Conservation (phyloP, 805 yeast species). For the Zygosaccharomyces kombuchaensis region DNA sequence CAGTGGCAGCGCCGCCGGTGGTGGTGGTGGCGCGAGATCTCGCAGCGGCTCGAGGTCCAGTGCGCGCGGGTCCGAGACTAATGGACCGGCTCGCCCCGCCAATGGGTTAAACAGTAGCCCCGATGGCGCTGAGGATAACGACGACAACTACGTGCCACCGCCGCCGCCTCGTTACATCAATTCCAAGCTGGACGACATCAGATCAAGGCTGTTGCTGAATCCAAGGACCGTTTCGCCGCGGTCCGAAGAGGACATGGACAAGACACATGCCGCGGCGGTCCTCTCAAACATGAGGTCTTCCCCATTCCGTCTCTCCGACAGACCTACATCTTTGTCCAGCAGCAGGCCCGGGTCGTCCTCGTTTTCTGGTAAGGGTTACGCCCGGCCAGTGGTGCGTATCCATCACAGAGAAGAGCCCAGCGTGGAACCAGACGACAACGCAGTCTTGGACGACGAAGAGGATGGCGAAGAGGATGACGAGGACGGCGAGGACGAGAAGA, state of each 20-base stretch:
- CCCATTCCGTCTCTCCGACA: constrained; percentile 26
- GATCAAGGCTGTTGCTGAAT: constrained; percentile 27
- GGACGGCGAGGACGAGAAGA: too few relatives aligned
- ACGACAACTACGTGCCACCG: constrained; percentile 19
- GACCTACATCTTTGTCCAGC: constrained; percentile 12
- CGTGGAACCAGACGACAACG: constrained; percentile 19
- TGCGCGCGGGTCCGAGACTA: neutral
- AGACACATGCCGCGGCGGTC: constrained; percentile 34
- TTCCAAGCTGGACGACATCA: constrained; percentile 31
- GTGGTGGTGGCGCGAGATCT: neutral
- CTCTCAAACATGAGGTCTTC: constrained; percentile 35
- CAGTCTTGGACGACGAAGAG: constrained; percentile 22
- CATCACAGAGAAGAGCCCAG: constrained; percentile 21
- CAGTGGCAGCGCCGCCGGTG: neutral
- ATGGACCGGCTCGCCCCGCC: constrained; percentile 1
- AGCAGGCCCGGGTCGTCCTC: constrained; percentile 31
- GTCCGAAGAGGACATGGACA: constrained; percentile 27
- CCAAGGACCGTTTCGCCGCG: constrained; percentile 20
- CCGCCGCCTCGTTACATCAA: constrained; percentile 32
- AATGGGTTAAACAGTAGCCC: constrained; percentile 6
- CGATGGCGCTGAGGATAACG: constrained; percentile 7
- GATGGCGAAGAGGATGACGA: constrained; percentile 15
- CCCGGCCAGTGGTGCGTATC: constrained; percentile 28
- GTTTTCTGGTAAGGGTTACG: constrained; percentile 17
- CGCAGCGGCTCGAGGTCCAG: constrained; percentile 1